These are phyloP conservation scores for Xerocomus brunneocitrinus DNA, from an alignment of 768 basidiomycete species.

Conservation along the genomic window DNA sequence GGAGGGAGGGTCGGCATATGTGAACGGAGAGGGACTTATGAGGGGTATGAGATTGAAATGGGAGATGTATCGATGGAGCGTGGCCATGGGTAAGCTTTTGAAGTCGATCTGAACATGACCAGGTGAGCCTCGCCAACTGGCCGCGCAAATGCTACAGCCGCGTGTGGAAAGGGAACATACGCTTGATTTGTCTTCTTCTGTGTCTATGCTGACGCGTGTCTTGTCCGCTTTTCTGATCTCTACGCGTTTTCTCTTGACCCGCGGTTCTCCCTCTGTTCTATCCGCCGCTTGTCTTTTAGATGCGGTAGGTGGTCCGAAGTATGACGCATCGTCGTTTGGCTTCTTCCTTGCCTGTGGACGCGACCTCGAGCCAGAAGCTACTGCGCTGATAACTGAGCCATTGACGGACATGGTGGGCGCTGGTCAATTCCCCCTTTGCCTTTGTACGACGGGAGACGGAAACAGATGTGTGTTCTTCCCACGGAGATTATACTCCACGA, in stretches of 20 bases:
- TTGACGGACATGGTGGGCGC: slow-evolving; percentile 22
- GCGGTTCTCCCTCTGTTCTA: slow-evolving; percentile 67
- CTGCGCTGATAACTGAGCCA: slow-evolving; percentile 15
- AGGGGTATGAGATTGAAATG: slow-evolving; percentile 69
- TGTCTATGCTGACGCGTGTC: slow-evolving; percentile 31
- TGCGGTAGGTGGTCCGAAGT: slow-evolving; percentile 57
- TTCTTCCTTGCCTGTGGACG: slow-evolving; percentile 62
- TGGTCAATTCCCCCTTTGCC: background rate
- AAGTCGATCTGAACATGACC: slow-evolving; percentile 62
- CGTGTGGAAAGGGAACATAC: slow-evolving; percentile 20
- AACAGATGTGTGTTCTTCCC: slow-evolving; percentile 15
- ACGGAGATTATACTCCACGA: slow-evolving; percentile 8
- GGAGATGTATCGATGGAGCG: slow-evolving; percentile 67
- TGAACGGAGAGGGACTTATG: slow-evolving; percentile 67
- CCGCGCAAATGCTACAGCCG: background rate
- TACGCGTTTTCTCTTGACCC: slow-evolving; percentile 68
- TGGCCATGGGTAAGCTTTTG: slow-evolving; percentile 57
- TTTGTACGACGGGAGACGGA: background rate
- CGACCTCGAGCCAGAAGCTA: slow-evolving; percentile 49
- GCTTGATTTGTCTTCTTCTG: slow-evolving; percentile 27
- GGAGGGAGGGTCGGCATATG: slow-evolving; percentile 63
- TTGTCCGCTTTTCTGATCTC: slow-evolving; percentile 44
- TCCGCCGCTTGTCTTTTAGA: slow-evolving; percentile 65
- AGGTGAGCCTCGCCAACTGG: slow-evolving; percentile 9
- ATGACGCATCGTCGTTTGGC: slow-evolving; percentile 64